Percentiles rank a stretch among this genome's conserved stretches.
Conservation (phyloP, 2,329 filamentous ascomycete genomes). For the Pseudogymnoascus sp. region DNA sequence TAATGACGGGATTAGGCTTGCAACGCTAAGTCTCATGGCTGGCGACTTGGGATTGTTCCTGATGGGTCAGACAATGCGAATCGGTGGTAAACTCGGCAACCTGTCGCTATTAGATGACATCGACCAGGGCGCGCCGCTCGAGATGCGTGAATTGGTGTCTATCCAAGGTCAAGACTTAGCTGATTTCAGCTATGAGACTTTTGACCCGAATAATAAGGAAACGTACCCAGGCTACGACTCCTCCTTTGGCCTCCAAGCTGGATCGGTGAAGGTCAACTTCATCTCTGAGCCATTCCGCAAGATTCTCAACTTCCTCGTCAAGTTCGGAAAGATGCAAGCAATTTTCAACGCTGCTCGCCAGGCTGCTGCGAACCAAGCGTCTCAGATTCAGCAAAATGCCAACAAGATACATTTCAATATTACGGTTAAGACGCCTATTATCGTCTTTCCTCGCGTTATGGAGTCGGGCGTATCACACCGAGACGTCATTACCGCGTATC, state of each 20-base stretch:
- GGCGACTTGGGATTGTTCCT: constrained; percentile 89
- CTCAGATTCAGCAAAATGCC: constrained; percentile 82
- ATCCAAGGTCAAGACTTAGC: constrained; percentile 94
- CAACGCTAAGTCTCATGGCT: constrained; percentile 86
- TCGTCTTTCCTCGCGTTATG: constrained; percentile 82
- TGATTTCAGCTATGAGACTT: constrained; percentile 96
- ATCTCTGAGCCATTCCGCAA: constrained; percentile 95
- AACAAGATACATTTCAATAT: constrained; percentile 92
- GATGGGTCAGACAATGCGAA: constrained; percentile 76
- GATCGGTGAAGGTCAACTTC: constrained; percentile 95
- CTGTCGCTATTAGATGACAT: constrained; percentile 88
- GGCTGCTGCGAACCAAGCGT: constrained; percentile 89
- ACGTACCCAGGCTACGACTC: constrained; percentile 92
- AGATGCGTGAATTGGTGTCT: constrained; percentile 78
- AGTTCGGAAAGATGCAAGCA: constrained; percentile 99
- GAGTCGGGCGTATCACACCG: constrained; percentile 62
- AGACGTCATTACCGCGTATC: constrained; percentile 83
- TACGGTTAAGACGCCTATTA: constrained; percentile 87
- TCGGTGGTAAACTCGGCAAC: constrained; percentile 81
- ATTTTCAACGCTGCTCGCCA: constrained; percentile 96
- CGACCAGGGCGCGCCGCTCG: constrained; percentile 77
- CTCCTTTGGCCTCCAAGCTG: constrained; percentile 81
- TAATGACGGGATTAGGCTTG: constrained; percentile 91
- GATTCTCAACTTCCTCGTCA: constrained; percentile 95
- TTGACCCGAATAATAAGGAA: constrained; percentile 62